phyloP scores from a whole-genome alignment of 2,329 filamentous ascomycete species.

The Botrytis hyacinthi region DNA sequence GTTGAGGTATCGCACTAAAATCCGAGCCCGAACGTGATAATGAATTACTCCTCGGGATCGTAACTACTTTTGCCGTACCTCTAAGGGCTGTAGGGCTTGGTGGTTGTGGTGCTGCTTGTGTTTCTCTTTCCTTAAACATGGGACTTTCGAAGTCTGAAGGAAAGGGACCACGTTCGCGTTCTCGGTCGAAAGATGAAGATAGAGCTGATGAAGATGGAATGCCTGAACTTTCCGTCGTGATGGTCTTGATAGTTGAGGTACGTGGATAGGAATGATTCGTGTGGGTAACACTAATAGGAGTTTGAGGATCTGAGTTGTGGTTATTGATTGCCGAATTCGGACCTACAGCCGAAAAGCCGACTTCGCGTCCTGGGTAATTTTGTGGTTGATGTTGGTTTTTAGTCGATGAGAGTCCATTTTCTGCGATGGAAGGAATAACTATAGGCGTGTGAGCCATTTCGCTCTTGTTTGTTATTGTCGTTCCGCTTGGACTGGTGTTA shows the following conservation, averaged over 20 bases:
- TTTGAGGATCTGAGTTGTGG: not conserved
- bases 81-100: not conserved
- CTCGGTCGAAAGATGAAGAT: not conserved
- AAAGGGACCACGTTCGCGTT: not conserved
- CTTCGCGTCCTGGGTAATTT: not conserved
- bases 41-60: not conserved
- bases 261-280: not conserved
- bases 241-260: not conserved
- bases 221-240: conserved; percentile 3
- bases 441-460: not conserved
- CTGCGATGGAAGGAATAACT: not conserved
- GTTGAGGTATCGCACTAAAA: not conserved
- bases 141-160: not conserved
- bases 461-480: not conserved
- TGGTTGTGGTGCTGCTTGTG: not conserved
- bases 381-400: not conserved
- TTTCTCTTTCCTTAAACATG: not conserved
- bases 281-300: not conserved
- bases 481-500: not conserved
- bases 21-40: not conserved
- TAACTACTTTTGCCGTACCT: conserved; percentile 6
- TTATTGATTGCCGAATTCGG: not conserved
- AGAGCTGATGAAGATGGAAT: conserved; percentile 11
- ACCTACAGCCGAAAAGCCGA: not conserved
- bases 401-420: not conserved